Percentiles rank a stretch among this genome's conserved stretches.
Evolutionary conservation across 106 monocot genomes (phyloP).

Genomic region (Dendrobium chrysotoxum): DNA sequence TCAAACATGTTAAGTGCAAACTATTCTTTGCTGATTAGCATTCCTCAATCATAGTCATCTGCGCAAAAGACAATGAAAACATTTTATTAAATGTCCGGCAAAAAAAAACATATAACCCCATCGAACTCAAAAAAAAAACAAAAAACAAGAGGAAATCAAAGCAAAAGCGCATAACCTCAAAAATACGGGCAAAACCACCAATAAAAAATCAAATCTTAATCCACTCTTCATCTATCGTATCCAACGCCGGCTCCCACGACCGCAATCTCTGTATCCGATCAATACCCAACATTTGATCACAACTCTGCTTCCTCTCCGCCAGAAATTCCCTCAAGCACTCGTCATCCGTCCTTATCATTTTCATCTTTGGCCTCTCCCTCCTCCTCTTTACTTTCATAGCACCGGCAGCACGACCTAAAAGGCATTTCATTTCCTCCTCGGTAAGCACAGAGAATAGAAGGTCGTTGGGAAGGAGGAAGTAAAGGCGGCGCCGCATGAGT

Average conservation of each 20-base stretch:
- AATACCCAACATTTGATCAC: background rate
- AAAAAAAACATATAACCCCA: too few species aligned
- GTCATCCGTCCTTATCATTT: background rate
- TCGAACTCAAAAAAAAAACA: too few species aligned
- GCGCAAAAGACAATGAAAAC: too few species aligned
- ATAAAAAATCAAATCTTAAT: background rate
- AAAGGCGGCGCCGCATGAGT: constrained; percentile 31
- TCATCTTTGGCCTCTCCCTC: background rate
- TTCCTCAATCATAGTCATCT: too few species aligned
- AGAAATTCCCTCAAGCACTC: background rate
- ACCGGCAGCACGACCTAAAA: constrained; percentile 16
- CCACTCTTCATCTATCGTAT: constrained; percentile 46
- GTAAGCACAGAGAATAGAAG: constrained; percentile 83
- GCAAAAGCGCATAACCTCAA: too few species aligned
- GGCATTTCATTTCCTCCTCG: constrained; percentile 52
- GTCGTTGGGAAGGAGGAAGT: constrained; percentile 70
- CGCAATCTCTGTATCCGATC: background rate
- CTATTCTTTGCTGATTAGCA: too few species aligned
- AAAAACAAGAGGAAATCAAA: too few species aligned
- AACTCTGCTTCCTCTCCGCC: too few species aligned
- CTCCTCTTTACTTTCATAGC: constrained; percentile 3
- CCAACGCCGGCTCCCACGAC: constrained; percentile 57
- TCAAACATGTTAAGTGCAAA: too few species aligned
- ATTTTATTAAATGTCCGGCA: too few species aligned
- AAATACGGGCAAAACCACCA: too few species aligned